Evolutionary conservation across 148 eudicot genomes (phyloP), one percentile per base, ranked within the genome.

Genomic region (Simmondsia chinensis): DNA sequence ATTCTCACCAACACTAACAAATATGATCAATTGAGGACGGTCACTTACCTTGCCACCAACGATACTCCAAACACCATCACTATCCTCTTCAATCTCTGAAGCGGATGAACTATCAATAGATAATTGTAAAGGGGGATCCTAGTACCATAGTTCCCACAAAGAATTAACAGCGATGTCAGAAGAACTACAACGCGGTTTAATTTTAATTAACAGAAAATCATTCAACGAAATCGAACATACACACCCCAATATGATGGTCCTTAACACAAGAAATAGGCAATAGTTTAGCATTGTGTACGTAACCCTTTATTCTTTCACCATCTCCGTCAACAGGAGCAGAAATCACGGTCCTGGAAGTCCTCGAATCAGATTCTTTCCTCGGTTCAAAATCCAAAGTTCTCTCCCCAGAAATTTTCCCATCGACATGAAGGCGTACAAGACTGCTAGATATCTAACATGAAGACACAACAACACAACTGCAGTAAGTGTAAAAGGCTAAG

Each of bases 11-110:
- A n/a, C n/a, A 13, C 29, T 9, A 19, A 32, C 15, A 26, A 53
- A 40, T 11, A 22, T 17, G 48, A 29, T 10, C 13, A 45, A 37
- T 4, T 23, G 2, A 50, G 20, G 36, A 52, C 48, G 39, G 13
- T 43, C 37, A 38, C 48, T 10, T 35, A 76, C 96, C 87, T 77
- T 74, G 57, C 94, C 94, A 59, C 86, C 82, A 43, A 72, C 79
- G 48, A 88, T 65, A 61, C 73, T 77, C 96, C 83, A 83, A 44
- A 68, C 84, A 55, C 94, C 96, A 43, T 63, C 80, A 46, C 42
- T 55, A 37, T 80, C 94, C 61, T 60, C 65, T 55, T 83, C 94
- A 17, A 80, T 70, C 32, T 73, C 83, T 15, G 62, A 65, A 45
- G 63, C 77, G 70, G 75, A 77, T 53, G 78, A 61, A 46, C 47